These are phyloP conservation scores for Heritiera fomes DNA, from an alignment of 345 rosid genomes.

Conservation along the genomic window DNA sequence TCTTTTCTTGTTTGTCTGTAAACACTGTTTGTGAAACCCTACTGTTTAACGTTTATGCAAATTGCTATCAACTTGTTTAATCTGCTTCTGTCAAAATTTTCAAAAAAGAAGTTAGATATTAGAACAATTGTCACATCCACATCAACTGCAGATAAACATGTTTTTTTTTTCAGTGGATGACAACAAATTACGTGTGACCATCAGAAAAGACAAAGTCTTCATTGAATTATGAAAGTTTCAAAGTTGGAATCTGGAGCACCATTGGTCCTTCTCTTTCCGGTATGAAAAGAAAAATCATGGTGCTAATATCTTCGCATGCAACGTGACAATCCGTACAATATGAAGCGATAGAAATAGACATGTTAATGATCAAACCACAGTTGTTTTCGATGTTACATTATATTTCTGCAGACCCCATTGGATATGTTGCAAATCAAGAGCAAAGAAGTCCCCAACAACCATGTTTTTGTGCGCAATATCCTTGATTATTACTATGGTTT, in stretches of 20 bases:
- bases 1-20: not conserved
- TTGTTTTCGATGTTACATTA: not conserved
- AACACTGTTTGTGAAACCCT: not conserved
- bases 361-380: not conserved
- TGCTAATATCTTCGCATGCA: not conserved
- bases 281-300: not conserved
- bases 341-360: conserved; percentile 11
- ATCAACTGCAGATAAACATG: not conserved
- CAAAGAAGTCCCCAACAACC: not conserved
- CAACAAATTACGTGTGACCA: not conserved
- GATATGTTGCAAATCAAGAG: not conserved
- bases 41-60: too few relatives aligned
- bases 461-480: not conserved
- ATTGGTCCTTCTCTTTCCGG: not conserved
- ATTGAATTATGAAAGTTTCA: not conserved
- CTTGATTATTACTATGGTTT: not conserved
- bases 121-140: not conserved
- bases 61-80: not conserved
- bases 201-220: conserved; percentile 11
- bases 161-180: not conserved
- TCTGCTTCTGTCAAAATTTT: not conserved
- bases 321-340: not conserved
- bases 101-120: not conserved
- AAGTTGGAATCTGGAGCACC: not conserved
- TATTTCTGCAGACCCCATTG: not conserved